These are phyloP conservation scores for Luffa acutangula DNA, from an alignment of 306 rosid species.

Conservation along the genomic window DNA sequence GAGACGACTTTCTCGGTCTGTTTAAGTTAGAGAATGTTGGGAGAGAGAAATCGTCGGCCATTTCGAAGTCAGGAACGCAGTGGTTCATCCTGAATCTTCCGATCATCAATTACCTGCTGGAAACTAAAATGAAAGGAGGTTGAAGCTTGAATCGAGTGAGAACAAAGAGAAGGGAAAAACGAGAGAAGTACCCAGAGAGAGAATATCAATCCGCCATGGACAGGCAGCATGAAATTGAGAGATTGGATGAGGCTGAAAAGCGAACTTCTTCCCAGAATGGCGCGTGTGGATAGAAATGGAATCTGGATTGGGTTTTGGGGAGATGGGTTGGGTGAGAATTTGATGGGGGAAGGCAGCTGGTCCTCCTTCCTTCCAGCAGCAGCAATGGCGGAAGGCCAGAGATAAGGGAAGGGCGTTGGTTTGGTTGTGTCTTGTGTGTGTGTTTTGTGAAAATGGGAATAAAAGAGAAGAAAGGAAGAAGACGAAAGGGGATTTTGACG, in stretches of 20 bases:
- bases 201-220: background rate
- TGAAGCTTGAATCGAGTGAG: background rate
- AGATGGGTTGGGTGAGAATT: background rate
- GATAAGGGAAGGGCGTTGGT: background rate
- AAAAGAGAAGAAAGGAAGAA: constrained; percentile 22
- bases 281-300: background rate
- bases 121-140: background rate
- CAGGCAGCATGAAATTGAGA: background rate
- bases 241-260: background rate
- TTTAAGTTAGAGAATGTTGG: constrained; percentile 21
- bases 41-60: constrained; percentile 28
- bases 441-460: constrained; percentile 11
- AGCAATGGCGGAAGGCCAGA: background rate
- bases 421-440: background rate
- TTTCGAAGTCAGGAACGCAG: constrained; percentile 60
- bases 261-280: background rate
- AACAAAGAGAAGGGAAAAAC: background rate
- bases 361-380: background rate
- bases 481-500: constrained; percentile 30
- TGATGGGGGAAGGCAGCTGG: background rate
- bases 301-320: background rate
- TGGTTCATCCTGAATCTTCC: constrained; percentile 38
- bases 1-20: constrained; percentile 30
- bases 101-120: background rate
- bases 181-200: background rate